These are phyloP conservation scores for Fusarium sp. DNA, from an alignment of 2,329 filamentous ascomycete species.

Conservation along the genomic window DNA sequence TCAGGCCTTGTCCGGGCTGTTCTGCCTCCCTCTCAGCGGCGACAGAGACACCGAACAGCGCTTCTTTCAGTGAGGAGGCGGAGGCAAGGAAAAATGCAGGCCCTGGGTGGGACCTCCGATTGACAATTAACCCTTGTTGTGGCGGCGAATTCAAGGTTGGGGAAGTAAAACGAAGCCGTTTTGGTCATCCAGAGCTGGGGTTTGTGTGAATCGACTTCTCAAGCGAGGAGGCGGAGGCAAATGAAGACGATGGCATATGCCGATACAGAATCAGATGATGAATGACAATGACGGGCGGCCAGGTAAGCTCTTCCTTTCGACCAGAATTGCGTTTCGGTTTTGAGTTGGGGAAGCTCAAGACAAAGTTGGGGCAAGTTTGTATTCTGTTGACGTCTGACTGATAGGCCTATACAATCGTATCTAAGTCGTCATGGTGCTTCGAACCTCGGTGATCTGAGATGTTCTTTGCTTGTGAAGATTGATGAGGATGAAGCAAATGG, in stretches of 20 bases:
- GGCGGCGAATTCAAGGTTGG: conserved; percentile 29
- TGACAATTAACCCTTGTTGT: conserved; percentile 21
- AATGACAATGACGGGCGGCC: neutral
- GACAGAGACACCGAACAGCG: conserved; percentile 14
- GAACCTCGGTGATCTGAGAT: conserved; percentile 15
- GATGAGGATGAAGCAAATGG: conserved; percentile 19
- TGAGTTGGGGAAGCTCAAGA: conserved; percentile 11
- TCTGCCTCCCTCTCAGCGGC: conserved; percentile 5
- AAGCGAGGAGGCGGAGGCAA: conserved; percentile 14
- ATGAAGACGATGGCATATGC: neutral
- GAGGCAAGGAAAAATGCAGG: conserved; percentile 16
- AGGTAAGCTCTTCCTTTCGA: neutral
- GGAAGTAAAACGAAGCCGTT: conserved; percentile 12
- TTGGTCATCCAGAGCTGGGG: conserved; percentile 12
- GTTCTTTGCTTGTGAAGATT: conserved; percentile 37
- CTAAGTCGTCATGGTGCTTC: neutral
- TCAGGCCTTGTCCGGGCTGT: neutral
- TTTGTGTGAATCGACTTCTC: conserved; percentile 12
- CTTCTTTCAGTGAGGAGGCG: conserved; percentile 8
- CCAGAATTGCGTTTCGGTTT: neutral
- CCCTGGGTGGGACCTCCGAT: conserved; percentile 3
- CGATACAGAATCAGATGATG: conserved; percentile 4
- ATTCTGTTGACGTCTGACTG: conserved; percentile 27
- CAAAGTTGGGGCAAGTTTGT: conserved; percentile 31
- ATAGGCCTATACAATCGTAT: conserved; percentile 6